These are phyloP conservation scores for Fraxinus excelsior DNA, from an alignment of 257 asterid genomes.

Conservation along the genomic window DNA sequence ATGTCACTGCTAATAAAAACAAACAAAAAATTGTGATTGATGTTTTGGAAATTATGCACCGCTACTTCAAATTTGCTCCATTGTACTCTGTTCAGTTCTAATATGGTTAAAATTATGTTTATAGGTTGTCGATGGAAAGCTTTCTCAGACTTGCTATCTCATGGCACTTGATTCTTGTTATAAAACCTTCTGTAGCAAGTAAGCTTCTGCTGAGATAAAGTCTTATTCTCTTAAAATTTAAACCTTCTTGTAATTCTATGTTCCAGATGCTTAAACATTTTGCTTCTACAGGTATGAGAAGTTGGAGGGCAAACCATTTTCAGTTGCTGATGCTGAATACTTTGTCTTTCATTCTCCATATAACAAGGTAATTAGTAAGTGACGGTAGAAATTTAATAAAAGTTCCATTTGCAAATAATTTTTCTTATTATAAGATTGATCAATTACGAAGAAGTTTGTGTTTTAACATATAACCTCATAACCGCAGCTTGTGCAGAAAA, in stretches of 20 bases:
- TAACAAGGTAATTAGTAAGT: slow-evolving; percentile 74
- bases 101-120: slow-evolving; percentile 24
- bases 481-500: slow-evolving; percentile 97
- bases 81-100: slow-evolving; percentile 17
- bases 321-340: slow-evolving; percentile 73
- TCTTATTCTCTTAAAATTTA: not conserved
- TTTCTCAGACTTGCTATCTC: slow-evolving; percentile 97
- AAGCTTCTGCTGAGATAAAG: slow-evolving; percentile 22
- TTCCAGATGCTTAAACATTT: slow-evolving; percentile 28
- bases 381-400: not conserved
- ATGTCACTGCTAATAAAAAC: not conserved
- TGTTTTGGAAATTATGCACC: not conserved
- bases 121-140: slow-evolving; percentile 99
- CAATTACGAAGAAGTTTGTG: not conserved
- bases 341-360: slow-evolving; percentile 97
- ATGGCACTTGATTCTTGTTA: slow-evolving; percentile 98
- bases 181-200: slow-evolving; percentile 79
- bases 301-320: slow-evolving; percentile 79
- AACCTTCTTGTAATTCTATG: not conserved
- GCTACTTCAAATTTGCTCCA: not conserved
- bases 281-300: slow-evolving; percentile 65
- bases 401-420: not conserved
- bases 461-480: slow-evolving; percentile 20
- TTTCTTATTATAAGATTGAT: not conserved
- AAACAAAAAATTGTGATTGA: not conserved